Base-by-base conservation (phyloP, 1,284 basidiomycete genomes). In the Anthracocystis panici-leucophaei region DNA sequence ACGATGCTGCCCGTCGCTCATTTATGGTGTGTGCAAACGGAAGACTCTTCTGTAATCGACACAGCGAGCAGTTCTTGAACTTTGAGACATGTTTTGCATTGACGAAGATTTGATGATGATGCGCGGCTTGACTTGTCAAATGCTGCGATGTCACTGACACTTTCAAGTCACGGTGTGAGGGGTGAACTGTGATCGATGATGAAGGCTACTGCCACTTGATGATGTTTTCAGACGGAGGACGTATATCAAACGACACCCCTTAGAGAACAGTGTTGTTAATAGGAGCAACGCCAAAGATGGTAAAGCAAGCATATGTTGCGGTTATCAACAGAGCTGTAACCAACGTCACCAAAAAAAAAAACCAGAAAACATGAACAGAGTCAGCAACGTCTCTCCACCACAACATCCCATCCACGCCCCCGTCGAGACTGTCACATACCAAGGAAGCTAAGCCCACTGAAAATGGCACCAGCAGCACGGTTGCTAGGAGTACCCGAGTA, bases 401-500 rank as follows among this genome's bases (percentile, higher is more conserved):
- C 29, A 16, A 33, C 4, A 21, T 3, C 7, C 7, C 46, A 25
- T 20, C 2, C n/a, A 52, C 12, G 18, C 16, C 9, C 9, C 35
- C 10, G 14, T 16, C 8, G 11, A 5, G 35, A 38, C 35, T 16
- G 14, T 4, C 18, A 67, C 65, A 5, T 38, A 63, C 56, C 77
- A 10, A 80, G 49, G 42, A 70, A 55, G 62, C 57, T 69, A 16
- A 81, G 27, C 12, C 55, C 52, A 35, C 72, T 61, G 9, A 65
- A 20, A 31, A 67, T 56, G 48, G 65, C 74, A 25, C 80, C 80
- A 12, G 44, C 50, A 31, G 52, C 60, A 2, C 80, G 62, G 21
- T 72, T 68, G 49, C 54, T 66, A 14, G 80, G 80, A 8, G 74
- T 73, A 21, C 80, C 80, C 11, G 75, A 65, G 56, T 62, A 62